phyloP scores from a whole-genome alignment of 106 monocot genomes.

The Dendrobium catenatum region DNA sequence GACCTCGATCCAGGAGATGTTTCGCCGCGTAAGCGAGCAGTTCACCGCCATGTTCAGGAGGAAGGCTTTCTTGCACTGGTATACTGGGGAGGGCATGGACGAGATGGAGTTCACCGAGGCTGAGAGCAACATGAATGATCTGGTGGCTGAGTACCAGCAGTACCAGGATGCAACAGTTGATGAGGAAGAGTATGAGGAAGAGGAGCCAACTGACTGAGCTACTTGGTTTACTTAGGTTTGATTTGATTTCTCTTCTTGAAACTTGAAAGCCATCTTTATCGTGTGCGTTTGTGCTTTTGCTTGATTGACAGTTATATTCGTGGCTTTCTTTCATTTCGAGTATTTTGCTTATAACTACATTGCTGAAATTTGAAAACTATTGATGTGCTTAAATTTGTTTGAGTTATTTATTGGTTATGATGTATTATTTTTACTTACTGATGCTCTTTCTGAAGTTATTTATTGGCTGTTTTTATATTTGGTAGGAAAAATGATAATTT shows the following conservation, averaged over 20 bases:
- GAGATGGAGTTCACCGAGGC: conserved; percentile 61
- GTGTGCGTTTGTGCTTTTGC: neutral
- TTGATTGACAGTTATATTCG: neutral
- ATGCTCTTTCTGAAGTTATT: too few species aligned
- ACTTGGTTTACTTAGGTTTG: neutral
- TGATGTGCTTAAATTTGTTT: too few species aligned
- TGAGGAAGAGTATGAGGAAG: conserved; percentile 32
- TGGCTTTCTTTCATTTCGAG: neutral
- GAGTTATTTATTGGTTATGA: too few species aligned
- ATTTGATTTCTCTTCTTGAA: neutral
- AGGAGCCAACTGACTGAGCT: neutral
- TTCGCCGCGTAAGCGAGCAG: conserved; percentile 50
- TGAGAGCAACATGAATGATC: conserved; percentile 53
- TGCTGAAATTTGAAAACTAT: too few species aligned
- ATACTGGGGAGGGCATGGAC: conserved; percentile 49
- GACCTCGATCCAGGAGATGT: conserved; percentile 58
- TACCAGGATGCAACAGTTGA: conserved; percentile 49
- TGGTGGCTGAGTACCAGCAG: conserved; percentile 52
- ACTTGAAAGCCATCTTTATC: neutral
- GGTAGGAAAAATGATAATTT: too few species aligned
- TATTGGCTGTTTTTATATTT: too few species aligned
- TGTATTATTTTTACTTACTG: too few species aligned
- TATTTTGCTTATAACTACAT: too few species aligned
- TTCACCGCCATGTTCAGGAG: conserved; percentile 49
- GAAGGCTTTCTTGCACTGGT: conserved; percentile 59